These are phyloP conservation scores for Coprinopsis marcescibilis DNA, from an alignment of 768 basidiomycete species.

Conservation along the genomic window DNA sequence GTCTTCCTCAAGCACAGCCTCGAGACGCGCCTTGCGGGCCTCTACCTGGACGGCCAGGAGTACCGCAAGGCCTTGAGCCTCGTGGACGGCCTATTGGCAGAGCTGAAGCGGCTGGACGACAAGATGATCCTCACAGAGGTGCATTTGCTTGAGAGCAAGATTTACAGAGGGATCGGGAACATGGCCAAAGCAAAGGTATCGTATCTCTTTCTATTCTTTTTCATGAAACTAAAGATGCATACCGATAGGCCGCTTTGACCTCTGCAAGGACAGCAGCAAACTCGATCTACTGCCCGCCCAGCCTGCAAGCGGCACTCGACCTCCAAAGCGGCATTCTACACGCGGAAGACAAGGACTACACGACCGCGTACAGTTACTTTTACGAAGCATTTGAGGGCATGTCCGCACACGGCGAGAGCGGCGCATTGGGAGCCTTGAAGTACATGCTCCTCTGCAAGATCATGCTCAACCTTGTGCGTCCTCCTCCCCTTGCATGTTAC, in stretches of 20 bases:
- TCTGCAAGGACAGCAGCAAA: conserved; percentile 92
- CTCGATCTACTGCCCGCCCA: conserved; percentile 78
- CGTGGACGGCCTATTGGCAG: conserved; percentile 84
- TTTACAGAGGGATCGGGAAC: conserved; percentile 87
- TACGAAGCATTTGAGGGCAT: conserved; percentile 94
- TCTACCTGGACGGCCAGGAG: conserved; percentile 72
- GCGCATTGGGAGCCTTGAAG: conserved; percentile 81
- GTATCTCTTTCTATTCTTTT: neutral
- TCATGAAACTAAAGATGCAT: neutral
- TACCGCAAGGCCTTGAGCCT: conserved; percentile 74
- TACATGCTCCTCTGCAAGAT: conserved; percentile 99
- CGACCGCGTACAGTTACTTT: conserved; percentile 95
- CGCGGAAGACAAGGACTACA: conserved; percentile 97
- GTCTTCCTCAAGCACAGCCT: conserved; percentile 94
- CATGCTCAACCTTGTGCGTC: conserved; percentile 87
- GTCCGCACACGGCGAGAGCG: conserved; percentile 52
- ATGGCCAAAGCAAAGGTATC: conserved; percentile 82
- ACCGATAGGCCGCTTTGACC: conserved; percentile 69
- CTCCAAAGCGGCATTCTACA: conserved; percentile 71
- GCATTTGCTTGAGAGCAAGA: conserved; percentile 87
- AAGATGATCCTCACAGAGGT: conserved; percentile 98
- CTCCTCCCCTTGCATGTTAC: neutral
- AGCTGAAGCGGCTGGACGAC: conserved; percentile 91
- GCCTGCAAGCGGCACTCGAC: conserved; percentile 42
- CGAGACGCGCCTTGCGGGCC: conserved; percentile 78